A percentile compares a stretch with the other conserved stretches of the same genome.
Evolutionary conservation across 768 basidiomycete species (phyloP).

Genomic region (Amanita phalloides): DNA sequence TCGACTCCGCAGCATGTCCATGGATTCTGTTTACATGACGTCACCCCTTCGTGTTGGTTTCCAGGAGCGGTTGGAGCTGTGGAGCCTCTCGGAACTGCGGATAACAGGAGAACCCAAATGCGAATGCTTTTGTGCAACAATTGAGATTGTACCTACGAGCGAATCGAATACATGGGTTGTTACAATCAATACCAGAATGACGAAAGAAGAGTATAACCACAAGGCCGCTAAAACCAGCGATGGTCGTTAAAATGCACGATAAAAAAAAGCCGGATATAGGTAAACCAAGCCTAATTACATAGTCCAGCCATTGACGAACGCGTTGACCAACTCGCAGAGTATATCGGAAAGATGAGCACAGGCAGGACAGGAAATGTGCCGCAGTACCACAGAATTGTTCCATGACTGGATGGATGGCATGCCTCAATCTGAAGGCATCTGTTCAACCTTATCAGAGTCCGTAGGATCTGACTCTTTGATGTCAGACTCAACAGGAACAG

Average conservation of each 20-base stretch:
- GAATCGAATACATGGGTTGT: neutral
- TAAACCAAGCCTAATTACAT: slow-evolving; percentile 2
- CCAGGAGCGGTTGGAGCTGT: too few relatives aligned
- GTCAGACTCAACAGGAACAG: neutral
- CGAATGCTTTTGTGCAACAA: too few relatives aligned
- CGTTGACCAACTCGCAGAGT: neutral
- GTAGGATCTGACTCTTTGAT: neutral
- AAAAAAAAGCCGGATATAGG: slow-evolving; percentile 1
- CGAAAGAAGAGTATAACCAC: neutral
- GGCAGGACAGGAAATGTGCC: neutral
- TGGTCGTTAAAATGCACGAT: slow-evolving; percentile 1
- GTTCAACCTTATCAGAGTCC: neutral
- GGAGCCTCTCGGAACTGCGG: too few relatives aligned
- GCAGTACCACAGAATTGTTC: neutral
- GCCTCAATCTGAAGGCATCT: neutral
- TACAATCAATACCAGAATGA: neutral
- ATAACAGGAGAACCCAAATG: too few relatives aligned
- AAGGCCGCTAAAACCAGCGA: neutral
- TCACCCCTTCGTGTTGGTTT: too few relatives aligned
- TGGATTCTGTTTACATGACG: too few relatives aligned
- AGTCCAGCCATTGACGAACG: neutral
- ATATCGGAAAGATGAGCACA: slow-evolving; percentile 2
- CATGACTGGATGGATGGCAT: neutral
- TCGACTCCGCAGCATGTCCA: too few relatives aligned
- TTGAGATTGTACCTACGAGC: neutral